A percentile compares a stretch with the other conserved stretches of the same genome.
These are phyloP conservation scores for Ophiocordyceps unilateralis DNA, from an alignment of 2,329 filamentous ascomycete species.

Conservation along the genomic window DNA sequence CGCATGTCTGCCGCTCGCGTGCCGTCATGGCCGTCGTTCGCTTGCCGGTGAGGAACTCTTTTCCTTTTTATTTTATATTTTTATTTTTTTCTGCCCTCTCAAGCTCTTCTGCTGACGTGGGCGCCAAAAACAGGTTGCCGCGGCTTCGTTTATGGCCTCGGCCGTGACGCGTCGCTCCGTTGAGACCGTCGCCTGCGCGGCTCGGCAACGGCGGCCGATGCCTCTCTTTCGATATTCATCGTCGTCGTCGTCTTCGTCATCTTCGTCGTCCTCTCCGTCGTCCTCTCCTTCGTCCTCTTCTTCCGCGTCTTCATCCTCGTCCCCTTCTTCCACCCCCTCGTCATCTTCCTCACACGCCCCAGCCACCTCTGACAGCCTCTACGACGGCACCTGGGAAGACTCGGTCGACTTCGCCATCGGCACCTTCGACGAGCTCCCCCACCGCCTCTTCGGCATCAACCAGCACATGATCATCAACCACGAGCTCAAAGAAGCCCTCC, in stretches of 20 bases:
- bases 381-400: slow-evolving; percentile 25
- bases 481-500: slow-evolving; percentile 82
- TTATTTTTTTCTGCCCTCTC: no score
- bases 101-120: no score
- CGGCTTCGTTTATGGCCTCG: slow-evolving; percentile 2
- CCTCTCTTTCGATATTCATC: not conserved
- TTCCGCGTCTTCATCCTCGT: not conserved
- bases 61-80: no score
- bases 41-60: not conserved
- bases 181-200: not conserved
- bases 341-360: slow-evolving; percentile 3
- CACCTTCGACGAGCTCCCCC: slow-evolving; percentile 26
- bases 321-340: not conserved
- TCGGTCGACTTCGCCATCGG: slow-evolving; percentile 22
- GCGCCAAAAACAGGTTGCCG: no score
- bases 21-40: not conserved
- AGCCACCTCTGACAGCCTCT: slow-evolving; percentile 9
- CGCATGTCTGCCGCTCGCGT: not conserved
- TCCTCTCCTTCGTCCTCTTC: not conserved
- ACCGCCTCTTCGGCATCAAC: slow-evolving; percentile 66
- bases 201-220: not conserved
- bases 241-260: not conserved
- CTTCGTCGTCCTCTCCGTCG: not conserved
- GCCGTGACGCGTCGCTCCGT: slow-evolving; percentile 6
- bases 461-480: slow-evolving; percentile 93